phyloP scores from a whole-genome alignment of 2,329 filamentous ascomycete species.

The Gremmenia infestans region DNA sequence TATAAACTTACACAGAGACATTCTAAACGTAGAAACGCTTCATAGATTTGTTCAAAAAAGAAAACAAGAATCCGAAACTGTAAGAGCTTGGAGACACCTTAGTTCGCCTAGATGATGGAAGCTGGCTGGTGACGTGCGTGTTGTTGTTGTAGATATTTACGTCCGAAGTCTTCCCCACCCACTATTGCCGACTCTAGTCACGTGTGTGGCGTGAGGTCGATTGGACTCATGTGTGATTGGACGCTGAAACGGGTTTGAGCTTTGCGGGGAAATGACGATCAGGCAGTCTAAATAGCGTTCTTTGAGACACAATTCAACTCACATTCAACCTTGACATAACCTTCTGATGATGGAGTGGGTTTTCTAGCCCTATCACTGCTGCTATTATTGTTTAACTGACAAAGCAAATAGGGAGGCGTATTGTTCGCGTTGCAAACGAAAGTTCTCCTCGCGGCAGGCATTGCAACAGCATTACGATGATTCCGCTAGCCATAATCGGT shows the following conservation, averaged over 20 bases:
- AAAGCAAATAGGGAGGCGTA: background rate
- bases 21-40: too few species aligned
- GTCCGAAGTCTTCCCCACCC: too few species aligned
- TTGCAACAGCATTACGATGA: background rate
- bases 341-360: background rate
- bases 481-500: constrained; percentile 4
- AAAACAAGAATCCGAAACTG: too few species aligned
- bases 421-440: background rate
- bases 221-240: too few species aligned
- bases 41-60: too few species aligned
- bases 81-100: too few species aligned
- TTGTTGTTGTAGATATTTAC: constrained; percentile 9
- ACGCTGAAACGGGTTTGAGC: too few species aligned
- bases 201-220: too few species aligned
- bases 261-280: background rate
- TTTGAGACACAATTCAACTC: background rate
- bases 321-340: background rate
- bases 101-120: too few species aligned
- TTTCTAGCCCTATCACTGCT: background rate
- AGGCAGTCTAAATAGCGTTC: background rate
- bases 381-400: background rate
- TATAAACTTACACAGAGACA: too few species aligned
- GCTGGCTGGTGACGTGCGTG: too few species aligned
- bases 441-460: background rate
- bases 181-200: too few species aligned